Conservation (phyloP, 2,329 filamentous ascomycete species). For the Stenocarpella maydis region DNA sequence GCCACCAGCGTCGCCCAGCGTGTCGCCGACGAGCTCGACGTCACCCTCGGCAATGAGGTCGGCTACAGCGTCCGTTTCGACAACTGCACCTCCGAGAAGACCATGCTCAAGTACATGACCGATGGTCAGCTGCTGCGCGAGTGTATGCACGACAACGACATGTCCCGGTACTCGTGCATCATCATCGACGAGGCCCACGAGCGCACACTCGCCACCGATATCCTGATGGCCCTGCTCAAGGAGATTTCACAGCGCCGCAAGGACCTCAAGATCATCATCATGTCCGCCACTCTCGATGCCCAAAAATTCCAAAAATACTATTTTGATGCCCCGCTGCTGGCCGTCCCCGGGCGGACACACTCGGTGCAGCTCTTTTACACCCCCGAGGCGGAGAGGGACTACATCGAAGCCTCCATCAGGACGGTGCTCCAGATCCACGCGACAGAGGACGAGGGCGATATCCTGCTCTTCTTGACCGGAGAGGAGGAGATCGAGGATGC, state of each 20-base stretch:
- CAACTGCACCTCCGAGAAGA: conserved; percentile 88
- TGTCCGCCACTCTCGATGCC: conserved; percentile 96
- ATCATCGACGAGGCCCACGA: conserved; percentile 99
- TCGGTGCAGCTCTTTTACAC: conserved; percentile 99
- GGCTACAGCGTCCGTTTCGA: conserved; percentile 99
- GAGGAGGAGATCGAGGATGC: conserved; percentile 99
- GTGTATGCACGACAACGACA: conserved; percentile 93
- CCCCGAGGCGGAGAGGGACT: conserved; percentile 93
- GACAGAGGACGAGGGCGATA: conserved; percentile 89
- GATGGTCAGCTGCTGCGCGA: conserved; percentile 98
- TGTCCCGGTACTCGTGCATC: conserved; percentile 94
- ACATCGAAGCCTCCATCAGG: conserved; percentile 92
- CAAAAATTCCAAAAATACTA: conserved; percentile 99
- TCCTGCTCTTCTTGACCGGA: conserved; percentile 93
- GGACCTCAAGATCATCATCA: conserved; percentile 98
- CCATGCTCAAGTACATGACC: conserved; percentile 99
- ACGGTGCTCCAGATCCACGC: conserved; percentile 98
- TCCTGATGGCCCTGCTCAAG: conserved; percentile 95
- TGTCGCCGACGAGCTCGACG: conserved; percentile 97
- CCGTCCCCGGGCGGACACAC: conserved; percentile 93
- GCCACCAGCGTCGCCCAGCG: conserved; percentile 99
- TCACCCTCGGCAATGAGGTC: conserved; percentile 90
- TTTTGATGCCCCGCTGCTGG: conserved; percentile 89
- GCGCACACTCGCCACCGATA: conserved; percentile 94
- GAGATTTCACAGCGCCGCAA: conserved; percentile 82